These are phyloP conservation scores for Austroboletus novae-zelandiae DNA, from an alignment of 1,284 basidiomycete genomes.

Conservation along the genomic window DNA sequence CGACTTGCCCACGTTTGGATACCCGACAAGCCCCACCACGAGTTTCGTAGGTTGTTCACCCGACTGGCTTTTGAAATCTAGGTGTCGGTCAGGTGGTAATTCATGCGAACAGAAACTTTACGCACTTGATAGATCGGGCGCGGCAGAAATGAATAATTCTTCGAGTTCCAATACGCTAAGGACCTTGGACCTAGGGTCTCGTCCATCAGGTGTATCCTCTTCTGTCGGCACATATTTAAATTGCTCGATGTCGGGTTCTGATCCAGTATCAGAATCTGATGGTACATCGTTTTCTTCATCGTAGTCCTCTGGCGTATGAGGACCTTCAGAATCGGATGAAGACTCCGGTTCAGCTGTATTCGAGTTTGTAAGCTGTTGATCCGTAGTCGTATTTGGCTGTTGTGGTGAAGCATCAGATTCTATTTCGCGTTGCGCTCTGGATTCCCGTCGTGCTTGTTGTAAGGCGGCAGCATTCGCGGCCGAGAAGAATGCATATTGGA, in stretches of 20 bases:
- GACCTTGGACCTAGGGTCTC: conserved; percentile 75
- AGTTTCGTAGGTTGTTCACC: conserved; percentile 68
- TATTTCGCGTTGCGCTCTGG: conserved; percentile 29
- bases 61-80: conserved; percentile 67
- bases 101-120: neutral
- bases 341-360: conserved; percentile 17
- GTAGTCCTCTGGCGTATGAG: conserved; percentile 22
- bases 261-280: conserved; percentile 29
- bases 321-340: conserved; percentile 26
- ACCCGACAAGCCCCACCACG: conserved; percentile 94
- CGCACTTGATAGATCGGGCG: conserved; percentile 76
- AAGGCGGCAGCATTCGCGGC: conserved; percentile 86
- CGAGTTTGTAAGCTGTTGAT: neutral
- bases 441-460: conserved; percentile 70
- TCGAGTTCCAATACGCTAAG: conserved; percentile 90
- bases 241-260: conserved; percentile 35
- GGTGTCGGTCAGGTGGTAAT: neutral
- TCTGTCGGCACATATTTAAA: conserved; percentile 48
- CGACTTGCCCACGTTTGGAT: conserved; percentile 98
- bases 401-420: conserved; percentile 11
- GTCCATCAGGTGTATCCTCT: conserved; percentile 49
- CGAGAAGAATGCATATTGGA: conserved; percentile 95
- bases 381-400: neutral
- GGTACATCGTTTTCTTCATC: conserved; percentile 28
- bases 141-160: conserved; percentile 74